These are phyloP conservation scores for Beauveria varroae DNA, from an alignment of 2,329 filamentous ascomycete species.

Conservation along the genomic window DNA sequence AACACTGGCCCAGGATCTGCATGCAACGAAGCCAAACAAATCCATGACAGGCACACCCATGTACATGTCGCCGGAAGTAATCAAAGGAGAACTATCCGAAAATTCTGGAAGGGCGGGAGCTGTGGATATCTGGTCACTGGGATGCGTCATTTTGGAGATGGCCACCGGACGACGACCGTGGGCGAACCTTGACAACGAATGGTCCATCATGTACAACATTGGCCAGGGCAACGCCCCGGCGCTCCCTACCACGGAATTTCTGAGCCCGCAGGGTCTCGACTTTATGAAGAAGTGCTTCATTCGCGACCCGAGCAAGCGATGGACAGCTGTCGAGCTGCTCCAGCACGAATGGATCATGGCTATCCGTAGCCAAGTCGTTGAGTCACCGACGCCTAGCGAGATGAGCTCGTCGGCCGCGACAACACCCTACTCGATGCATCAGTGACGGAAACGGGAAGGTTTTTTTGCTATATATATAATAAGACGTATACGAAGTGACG, in stretches of 20 bases:
- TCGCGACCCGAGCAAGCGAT: slow-evolving; percentile 69
- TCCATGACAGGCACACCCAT: slow-evolving; percentile 98
- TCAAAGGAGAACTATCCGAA: slow-evolving; percentile 77
- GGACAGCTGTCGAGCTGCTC: slow-evolving; percentile 78
- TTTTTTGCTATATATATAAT: background rate
- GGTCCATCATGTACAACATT: slow-evolving; percentile 99
- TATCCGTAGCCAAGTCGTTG: slow-evolving; percentile 57
- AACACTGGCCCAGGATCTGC: slow-evolving; percentile 61
- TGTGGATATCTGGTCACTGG: slow-evolving; percentile 92
- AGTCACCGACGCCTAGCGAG: slow-evolving; percentile 56
- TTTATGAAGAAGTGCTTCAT: slow-evolving; percentile 84
- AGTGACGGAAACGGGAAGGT: background rate
- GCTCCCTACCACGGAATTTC: slow-evolving; percentile 72
- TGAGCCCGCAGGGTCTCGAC: slow-evolving; percentile 77
- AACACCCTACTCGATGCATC: slow-evolving; percentile 25
- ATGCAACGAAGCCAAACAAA: slow-evolving; percentile 62
- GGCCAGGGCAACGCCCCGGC: slow-evolving; percentile 91
- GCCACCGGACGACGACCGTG: slow-evolving; percentile 89
- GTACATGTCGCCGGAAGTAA: slow-evolving; percentile 99
- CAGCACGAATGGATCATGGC: slow-evolving; percentile 86
- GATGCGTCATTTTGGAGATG: slow-evolving; percentile 97
- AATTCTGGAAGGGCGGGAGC: slow-evolving; percentile 73
- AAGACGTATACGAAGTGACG: background rate
- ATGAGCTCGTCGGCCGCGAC: slow-evolving; percentile 29
- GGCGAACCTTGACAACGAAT: slow-evolving; percentile 96